Conservation (phyloP, 495 filamentous ascomycete species). For the Penicillium daleae region DNA sequence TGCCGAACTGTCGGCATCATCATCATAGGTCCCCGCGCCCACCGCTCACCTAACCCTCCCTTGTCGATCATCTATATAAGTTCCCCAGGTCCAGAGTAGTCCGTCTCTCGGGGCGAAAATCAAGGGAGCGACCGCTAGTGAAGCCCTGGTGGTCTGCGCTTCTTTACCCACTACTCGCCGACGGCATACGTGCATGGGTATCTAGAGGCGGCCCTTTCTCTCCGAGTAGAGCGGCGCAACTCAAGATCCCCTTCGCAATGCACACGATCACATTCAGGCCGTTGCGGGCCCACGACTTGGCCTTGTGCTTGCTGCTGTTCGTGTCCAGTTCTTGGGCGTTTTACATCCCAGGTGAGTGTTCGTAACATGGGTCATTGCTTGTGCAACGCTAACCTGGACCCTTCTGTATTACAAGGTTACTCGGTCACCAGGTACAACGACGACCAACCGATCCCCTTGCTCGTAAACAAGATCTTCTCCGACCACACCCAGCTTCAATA, state of each 20-base stretch:
- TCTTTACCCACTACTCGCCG: constrained; percentile 11
- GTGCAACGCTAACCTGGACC: constrained; percentile 25
- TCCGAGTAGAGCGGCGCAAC: constrained; percentile 22
- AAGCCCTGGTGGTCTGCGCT: constrained; percentile 25
- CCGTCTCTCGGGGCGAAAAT: constrained; percentile 3
- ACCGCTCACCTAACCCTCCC: neutral
- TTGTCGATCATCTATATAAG: constrained; percentile 11
- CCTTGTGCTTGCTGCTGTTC: constrained; percentile 42
- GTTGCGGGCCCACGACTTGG: constrained; percentile 31
- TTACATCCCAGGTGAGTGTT: constrained; percentile 73
- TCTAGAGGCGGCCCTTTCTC: constrained; percentile 18
- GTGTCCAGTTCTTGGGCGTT: constrained; percentile 61
- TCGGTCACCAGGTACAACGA: constrained; percentile 82
- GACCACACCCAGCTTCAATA: constrained; percentile 91
- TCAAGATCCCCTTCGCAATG: constrained; percentile 30
- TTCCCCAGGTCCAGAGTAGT: constrained; percentile 5
- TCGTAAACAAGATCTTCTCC: constrained; percentile 96
- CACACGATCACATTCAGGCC: constrained; percentile 32
- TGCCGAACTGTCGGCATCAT: constrained; percentile 3
- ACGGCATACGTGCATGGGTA: constrained; percentile 27
- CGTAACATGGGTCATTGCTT: neutral
- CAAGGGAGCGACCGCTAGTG: constrained; percentile 13
- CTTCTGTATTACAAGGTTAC: constrained; percentile 53
- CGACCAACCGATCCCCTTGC: constrained; percentile 77
- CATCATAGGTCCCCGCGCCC: neutral